phyloP scores from a whole-genome alignment of 2,329 filamentous ascomycete genomes.

The Aureobasidium sp. region DNA sequence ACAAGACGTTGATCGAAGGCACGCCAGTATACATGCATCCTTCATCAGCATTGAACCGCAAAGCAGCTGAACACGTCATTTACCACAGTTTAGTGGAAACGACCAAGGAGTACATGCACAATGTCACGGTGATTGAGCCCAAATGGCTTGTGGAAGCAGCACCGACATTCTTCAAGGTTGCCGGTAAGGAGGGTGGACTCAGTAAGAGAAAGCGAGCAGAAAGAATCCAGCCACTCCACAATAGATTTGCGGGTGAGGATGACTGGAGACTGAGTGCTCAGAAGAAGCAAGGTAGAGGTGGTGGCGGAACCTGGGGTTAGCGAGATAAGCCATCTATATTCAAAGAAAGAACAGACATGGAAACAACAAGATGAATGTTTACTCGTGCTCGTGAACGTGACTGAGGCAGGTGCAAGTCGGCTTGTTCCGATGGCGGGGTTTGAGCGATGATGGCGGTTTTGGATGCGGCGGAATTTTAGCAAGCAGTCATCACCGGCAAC shows the following conservation, averaged over 20 bases:
- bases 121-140: conserved; percentile 85
- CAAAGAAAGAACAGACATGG: neutral
- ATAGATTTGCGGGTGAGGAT: conserved; percentile 84
- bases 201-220: conserved; percentile 92
- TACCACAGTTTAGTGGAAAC: conserved; percentile 89
- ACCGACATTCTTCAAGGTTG: conserved; percentile 98
- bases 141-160: conserved; percentile 92
- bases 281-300: conserved; percentile 73
- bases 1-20: conserved; percentile 93
- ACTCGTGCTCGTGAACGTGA: no score
- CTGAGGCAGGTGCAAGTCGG: neutral
- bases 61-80: conserved; percentile 92
- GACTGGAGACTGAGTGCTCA: conserved; percentile 93
- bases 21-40: conserved; percentile 95
- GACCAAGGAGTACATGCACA: conserved; percentile 97
- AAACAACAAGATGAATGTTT: no score
- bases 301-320: conserved; percentile 88
- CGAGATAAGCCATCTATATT: neutral
- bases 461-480: conserved; percentile 12
- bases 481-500: conserved; percentile 18
- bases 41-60: conserved; percentile 84
- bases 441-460: neutral
- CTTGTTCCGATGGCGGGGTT: conserved; percentile 11
- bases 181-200: conserved; percentile 67
- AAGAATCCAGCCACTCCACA: conserved; percentile 90